These are phyloP conservation scores for Mortierella claussenii DNA, from an alignment of 192 early-diverging fungal genomes.

Conservation along the genomic window DNA sequence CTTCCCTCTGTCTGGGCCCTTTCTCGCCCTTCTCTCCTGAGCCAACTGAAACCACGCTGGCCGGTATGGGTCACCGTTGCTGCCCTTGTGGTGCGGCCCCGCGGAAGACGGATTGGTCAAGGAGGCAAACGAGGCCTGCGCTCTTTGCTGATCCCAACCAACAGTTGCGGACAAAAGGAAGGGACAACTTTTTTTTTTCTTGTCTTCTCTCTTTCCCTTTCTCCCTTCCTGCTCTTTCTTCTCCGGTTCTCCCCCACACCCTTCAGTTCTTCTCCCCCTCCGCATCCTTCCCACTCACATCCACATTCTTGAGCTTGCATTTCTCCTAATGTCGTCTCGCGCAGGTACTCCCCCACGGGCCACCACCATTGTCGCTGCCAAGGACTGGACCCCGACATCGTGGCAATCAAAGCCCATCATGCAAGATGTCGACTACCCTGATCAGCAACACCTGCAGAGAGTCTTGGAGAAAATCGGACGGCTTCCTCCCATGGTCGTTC, in stretches of 20 bases:
- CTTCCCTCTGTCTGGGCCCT: too few species aligned
- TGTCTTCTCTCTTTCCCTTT: too few species aligned
- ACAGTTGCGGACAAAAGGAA: too few species aligned
- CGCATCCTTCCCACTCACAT: background rate
- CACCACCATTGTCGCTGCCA: constrained; percentile 30
- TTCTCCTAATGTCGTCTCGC: constrained; percentile 3
- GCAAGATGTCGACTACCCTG: constrained; percentile 92
- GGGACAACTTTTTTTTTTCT: too few species aligned
- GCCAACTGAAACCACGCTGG: too few species aligned
- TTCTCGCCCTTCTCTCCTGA: too few species aligned
- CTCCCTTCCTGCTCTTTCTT: background rate
- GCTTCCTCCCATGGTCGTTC: constrained; percentile 92
- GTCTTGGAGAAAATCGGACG: constrained; percentile 81
- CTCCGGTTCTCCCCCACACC: background rate
- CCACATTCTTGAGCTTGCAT: background rate
- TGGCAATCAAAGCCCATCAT: constrained; percentile 82
- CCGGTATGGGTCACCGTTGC: too few species aligned
- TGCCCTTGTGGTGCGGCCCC: too few species aligned
- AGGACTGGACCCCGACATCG: constrained; percentile 72
- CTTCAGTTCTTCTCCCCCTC: background rate
- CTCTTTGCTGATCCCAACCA: too few species aligned
- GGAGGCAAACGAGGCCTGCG: too few species aligned
- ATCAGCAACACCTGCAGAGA: constrained; percentile 70
- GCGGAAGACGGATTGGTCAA: too few species aligned
- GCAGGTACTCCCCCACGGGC: constrained; percentile 4